phyloP scores from a whole-genome alignment of 2,329 filamentous ascomycete species.

The Stenocarpella maydis region DNA sequence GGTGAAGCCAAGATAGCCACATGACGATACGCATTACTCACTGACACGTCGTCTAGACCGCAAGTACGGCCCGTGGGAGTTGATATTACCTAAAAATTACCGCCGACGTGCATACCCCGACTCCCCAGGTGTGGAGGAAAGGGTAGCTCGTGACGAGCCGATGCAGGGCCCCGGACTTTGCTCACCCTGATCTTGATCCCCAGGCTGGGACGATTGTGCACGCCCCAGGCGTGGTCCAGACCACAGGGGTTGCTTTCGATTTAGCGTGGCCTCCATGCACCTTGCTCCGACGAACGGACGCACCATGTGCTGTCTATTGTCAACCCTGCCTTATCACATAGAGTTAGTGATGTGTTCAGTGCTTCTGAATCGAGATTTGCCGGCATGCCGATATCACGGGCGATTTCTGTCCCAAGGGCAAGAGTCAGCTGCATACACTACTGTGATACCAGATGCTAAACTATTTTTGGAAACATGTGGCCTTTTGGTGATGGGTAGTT shows the following conservation, averaged over 20 bases:
- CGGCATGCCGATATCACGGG: constrained; percentile 8
- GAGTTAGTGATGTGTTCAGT: constrained; percentile 23
- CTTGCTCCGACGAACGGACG: constrained; percentile 23
- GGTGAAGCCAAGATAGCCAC: constrained; percentile 23
- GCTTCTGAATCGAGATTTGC: constrained; percentile 15
- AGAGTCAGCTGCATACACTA: not conserved
- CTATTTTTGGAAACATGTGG: not conserved
- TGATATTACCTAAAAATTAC: constrained; percentile 23
- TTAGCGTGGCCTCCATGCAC: constrained; percentile 10
- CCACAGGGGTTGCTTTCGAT: constrained; percentile 1
- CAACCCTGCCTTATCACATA: constrained; percentile 24
- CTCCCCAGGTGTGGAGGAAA: constrained; percentile 21
- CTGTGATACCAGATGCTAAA: not conserved
- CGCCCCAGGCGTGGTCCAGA: constrained; percentile 26
- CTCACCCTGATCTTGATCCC: not conserved
- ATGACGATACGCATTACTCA: constrained; percentile 26
- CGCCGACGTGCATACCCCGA: constrained; percentile 12
- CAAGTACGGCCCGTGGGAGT: constrained; percentile 20
- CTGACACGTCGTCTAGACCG: constrained; percentile 22
- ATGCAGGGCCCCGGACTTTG: constrained; percentile 2
- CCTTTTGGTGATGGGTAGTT: no score
- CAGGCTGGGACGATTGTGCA: constrained; percentile 20
- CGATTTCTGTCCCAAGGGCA: not conserved
- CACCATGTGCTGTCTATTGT: constrained; percentile 21
- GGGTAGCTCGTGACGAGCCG: constrained; percentile 25